A percentile compares a stretch with the other conserved stretches of the same genome.
Conservation (phyloP, 2,329 filamentous ascomycete species). For the Fusarium marasasianum region DNA sequence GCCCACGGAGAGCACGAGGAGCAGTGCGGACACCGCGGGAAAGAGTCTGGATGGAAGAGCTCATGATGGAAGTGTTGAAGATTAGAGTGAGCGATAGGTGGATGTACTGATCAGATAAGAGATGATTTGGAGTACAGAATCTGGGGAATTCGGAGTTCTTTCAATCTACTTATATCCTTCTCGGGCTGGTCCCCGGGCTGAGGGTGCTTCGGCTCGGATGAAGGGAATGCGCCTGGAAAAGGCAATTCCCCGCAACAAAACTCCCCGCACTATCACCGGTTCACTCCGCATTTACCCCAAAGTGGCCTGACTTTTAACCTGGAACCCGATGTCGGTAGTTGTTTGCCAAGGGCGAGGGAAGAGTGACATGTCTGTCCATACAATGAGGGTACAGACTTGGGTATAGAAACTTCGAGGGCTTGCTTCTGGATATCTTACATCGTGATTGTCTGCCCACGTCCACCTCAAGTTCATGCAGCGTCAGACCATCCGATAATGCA, state of each 20-base stretch:
- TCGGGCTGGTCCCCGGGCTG: slow-evolving; percentile 13
- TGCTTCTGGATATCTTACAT: background rate
- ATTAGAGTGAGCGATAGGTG: background rate
- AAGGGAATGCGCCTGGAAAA: slow-evolving; percentile 23
- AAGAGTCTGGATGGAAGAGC: slow-evolving; percentile 35
- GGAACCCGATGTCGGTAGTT: slow-evolving; percentile 16
- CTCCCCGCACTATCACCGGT: slow-evolving; percentile 13
- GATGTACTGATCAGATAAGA: background rate
- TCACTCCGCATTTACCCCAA: slow-evolving; percentile 16
- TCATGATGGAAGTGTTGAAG: slow-evolving; percentile 21
- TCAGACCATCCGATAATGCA: background rate
- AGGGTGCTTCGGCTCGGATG: slow-evolving; percentile 30
- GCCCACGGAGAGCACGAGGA: slow-evolving; percentile 10
- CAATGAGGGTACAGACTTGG: background rate
- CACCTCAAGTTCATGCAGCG: background rate
- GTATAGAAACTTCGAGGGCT: background rate
- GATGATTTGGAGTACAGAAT: background rate
- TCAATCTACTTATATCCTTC: slow-evolving; percentile 18
- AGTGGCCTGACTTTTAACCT: slow-evolving; percentile 12
- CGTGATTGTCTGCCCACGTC: background rate
- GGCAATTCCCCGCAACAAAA: slow-evolving; percentile 17
- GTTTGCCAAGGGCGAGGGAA: background rate
- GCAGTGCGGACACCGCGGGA: slow-evolving; percentile 24
- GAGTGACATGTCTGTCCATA: background rate
- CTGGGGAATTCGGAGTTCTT: background rate